These are phyloP conservation scores for Phytophthora ramorum DNA, from an alignment of 352 stramenopile species.

Conservation along the genomic window DNA sequence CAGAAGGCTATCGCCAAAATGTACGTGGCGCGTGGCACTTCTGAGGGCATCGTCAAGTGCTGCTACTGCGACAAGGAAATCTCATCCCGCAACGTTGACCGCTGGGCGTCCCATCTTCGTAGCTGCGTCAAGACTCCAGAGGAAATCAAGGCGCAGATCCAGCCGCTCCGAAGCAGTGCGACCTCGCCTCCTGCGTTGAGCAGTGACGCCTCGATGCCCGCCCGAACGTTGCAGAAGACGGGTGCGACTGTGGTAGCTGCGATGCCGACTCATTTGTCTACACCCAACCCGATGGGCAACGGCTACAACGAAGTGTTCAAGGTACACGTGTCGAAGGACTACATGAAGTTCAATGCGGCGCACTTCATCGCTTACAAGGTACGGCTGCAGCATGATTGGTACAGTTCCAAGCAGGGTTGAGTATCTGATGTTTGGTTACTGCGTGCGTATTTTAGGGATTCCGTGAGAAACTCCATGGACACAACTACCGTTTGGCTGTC, in stretches of 20 bases:
- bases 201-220: conserved; percentile 8
- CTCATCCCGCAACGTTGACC: conserved; percentile 83
- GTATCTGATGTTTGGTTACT: neutral
- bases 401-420: neutral
- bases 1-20: conserved; percentile 83
- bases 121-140: conserved; percentile 80
- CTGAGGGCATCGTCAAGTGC: conserved; percentile 77
- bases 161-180: conserved; percentile 48
- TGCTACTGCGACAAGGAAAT: conserved; percentile 89
- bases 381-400: neutral
- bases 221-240: conserved; percentile 1
- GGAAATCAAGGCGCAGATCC: conserved; percentile 81
- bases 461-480: conserved; percentile 96
- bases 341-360: conserved; percentile 93
- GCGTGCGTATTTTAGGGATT: conserved; percentile 70
- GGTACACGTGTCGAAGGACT: conserved; percentile 90
- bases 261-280: conserved; percentile 7
- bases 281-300: conserved; percentile 34
- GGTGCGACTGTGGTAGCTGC: neutral
- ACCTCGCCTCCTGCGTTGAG: conserved; percentile 3
- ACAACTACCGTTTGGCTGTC: conserved; percentile 97
- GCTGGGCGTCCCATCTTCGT: conserved; percentile 83
- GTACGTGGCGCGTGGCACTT: conserved; percentile 69
- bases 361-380: conserved; percentile 93
- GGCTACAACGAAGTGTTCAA: conserved; percentile 85